Conservation (phyloP, 1,284 basidiomycete species). For the Sutorius eximius region DNA sequence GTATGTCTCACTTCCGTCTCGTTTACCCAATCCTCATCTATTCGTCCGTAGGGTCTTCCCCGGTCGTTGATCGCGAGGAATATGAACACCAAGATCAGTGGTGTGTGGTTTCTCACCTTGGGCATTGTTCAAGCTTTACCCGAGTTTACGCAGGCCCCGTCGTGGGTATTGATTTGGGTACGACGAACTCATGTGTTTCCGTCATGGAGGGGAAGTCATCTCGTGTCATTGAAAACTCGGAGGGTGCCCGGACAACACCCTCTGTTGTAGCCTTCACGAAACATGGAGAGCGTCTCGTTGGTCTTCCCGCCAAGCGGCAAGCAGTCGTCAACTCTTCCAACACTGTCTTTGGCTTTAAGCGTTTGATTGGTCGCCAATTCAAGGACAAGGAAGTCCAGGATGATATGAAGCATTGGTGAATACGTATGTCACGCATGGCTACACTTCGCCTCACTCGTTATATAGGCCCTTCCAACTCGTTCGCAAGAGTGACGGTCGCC, state of each 20-base stretch:
- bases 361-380: slow-evolving; percentile 94
- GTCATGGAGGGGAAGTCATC: slow-evolving; percentile 95
- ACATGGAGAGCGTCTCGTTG: slow-evolving; percentile 89
- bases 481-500: slow-evolving; percentile 65
- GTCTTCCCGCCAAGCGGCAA: slow-evolving; percentile 96
- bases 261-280: slow-evolving; percentile 99
- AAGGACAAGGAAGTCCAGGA: slow-evolving; percentile 92
- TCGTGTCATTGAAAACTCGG: slow-evolving; percentile 95
- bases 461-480: slow-evolving; percentile 83
- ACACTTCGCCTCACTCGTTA: not conserved
- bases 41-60: slow-evolving; percentile 52
- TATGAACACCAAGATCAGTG: slow-evolving; percentile 82
- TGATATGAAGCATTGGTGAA: slow-evolving; percentile 79
- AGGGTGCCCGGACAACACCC: slow-evolving; percentile 97
- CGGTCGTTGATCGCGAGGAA: slow-evolving; percentile 73
- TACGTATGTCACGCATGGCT: not conserved
- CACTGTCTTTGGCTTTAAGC: slow-evolving; percentile 96
- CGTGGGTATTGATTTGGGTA: slow-evolving; percentile 83
- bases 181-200: slow-evolving; percentile 91
- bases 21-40: not conserved
- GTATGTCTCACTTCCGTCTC: slow-evolving; percentile 40
- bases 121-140: not conserved
- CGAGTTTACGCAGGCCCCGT: slow-evolving; percentile 58
- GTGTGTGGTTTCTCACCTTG: slow-evolving; percentile 39
- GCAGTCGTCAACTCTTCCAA: slow-evolving; percentile 96